phyloP scores from a whole-genome alignment of 345 rosid species.

The Populus pruinosa region DNA sequence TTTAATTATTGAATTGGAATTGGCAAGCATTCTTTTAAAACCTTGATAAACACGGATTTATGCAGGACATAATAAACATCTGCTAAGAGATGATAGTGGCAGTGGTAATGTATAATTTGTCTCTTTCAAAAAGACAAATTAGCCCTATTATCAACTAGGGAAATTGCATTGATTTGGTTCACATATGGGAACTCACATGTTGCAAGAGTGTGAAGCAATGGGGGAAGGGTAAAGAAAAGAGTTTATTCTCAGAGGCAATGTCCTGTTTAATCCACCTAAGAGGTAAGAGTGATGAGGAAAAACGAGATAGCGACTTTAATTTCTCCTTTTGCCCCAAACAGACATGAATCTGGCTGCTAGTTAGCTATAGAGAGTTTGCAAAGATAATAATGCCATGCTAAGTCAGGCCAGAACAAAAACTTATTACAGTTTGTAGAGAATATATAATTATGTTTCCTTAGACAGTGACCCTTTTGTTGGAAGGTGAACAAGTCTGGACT shows the following conservation, averaged over 20 bases:
- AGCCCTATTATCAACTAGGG: not conserved
- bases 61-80: not conserved
- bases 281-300: constrained; percentile 45
- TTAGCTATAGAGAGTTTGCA: too few relatives aligned
- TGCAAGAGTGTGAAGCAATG: constrained; percentile 15
- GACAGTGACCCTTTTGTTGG: constrained; percentile 30
- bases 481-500: not conserved
- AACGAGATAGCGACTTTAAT: constrained; percentile 36
- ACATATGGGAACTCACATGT: constrained; percentile 24
- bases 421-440: not conserved
- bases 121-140: not conserved
- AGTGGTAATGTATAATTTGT: not conserved
- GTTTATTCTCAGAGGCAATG: constrained; percentile 25
- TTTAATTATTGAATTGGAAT: not conserved
- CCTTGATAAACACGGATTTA: not conserved
- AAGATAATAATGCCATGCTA: too few relatives aligned
- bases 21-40: not conserved
- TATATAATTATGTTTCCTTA: constrained; percentile 18
- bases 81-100: not conserved
- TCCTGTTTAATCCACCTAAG: constrained; percentile 50
- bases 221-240: constrained; percentile 28
- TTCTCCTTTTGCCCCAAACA: constrained; percentile 17
- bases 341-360: constrained; percentile 2
- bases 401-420: not conserved
- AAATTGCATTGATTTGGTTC: constrained; percentile 25